Evolutionary conservation across 139 green algal species (phyloP), one percentile per base, ranked within the genome.

Genomic region (Astrephomene gubernaculifera): DNA sequence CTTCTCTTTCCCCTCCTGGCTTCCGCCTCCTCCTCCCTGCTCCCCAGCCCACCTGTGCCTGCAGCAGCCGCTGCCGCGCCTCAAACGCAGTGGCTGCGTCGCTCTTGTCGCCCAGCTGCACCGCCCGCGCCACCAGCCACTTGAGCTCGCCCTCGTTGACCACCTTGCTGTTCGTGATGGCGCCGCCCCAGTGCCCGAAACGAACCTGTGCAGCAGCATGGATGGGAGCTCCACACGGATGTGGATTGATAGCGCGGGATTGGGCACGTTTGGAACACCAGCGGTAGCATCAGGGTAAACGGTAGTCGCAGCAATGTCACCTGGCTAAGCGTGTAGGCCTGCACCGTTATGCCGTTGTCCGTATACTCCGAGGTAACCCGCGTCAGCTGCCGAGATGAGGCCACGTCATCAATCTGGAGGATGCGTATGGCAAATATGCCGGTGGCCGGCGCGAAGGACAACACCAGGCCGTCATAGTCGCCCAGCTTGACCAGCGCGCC

Each of bases 151-250:
- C 72, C 68, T 89, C 84, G 43, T 70, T 82, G 36, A 89, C 84
- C 84, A 89, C 84, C 67, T 80, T 83, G 68, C 75, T 86, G 84
- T 49, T 67, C 5, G 67, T 84, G 74, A 89, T 89, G 73, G 81
- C 75, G 25, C 84, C 84, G 39, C 84, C 84, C 84, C 84, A 89
- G 4, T 76, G 84, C 39, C 84, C 74, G 75, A 71, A 84, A 0
- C 64, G 52, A 17, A 83, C 33, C 79, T 85, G 75, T n/a, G n/a
- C n/a, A n/a, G n/a, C n/a, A n/a, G n/a, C n/a, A n/a, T n/a, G n/a
- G n/a, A n/a, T n/a, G n/a, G n/a, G n/a, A n/a, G n/a, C n/a, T n/a
- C n/a, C n/a, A n/a, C n/a, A n/a, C n/a, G n/a, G n/a, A n/a, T n/a
- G n/a, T n/a, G n/a, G n/a, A n/a, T n/a, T n/a, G n/a, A n/a, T n/a